Evolutionary conservation across 2,329 filamentous ascomycete species (phyloP).

Genomic region (Cladosporium sp.): DNA sequence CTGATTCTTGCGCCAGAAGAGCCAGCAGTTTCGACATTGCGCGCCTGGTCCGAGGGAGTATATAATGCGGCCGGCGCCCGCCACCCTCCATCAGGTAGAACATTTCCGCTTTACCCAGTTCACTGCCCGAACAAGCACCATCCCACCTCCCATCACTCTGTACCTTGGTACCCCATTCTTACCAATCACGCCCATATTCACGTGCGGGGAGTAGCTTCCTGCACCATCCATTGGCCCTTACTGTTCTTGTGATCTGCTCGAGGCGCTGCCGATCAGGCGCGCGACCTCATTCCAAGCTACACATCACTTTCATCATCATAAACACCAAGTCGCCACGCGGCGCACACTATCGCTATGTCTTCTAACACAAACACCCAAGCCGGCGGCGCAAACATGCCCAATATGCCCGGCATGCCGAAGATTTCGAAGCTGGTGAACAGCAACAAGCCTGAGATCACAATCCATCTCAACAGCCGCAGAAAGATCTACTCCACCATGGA

Average conservation of each 20-base stretch:
- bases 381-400: neutral
- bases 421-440: slow-evolving; percentile 23
- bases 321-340: neutral
- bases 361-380: neutral
- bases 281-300: slow-evolving; percentile 1
- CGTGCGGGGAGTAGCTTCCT: slow-evolving; percentile 11
- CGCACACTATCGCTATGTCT: slow-evolving; percentile 8
- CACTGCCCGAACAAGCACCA: neutral
- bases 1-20: neutral
- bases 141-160: neutral
- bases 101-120: slow-evolving; percentile 3
- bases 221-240: neutral
- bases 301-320: neutral
- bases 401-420: slow-evolving; percentile 12
- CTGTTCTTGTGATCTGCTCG: slow-evolving; percentile 7
- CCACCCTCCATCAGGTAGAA: slow-evolving; percentile 6
- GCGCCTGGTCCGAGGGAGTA: neutral
- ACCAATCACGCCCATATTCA: neutral
- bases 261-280: slow-evolving; percentile 9
- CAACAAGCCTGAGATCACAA: slow-evolving; percentile 39
- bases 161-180: neutral
- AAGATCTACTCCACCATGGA: slow-evolving; percentile 56
- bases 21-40: neutral
- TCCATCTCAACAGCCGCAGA: slow-evolving; percentile 36
- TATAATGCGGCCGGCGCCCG: neutral